Base-by-base conservation (phyloP, 2,329 filamentous ascomycete species). In the Trichophyton simii region DNA sequence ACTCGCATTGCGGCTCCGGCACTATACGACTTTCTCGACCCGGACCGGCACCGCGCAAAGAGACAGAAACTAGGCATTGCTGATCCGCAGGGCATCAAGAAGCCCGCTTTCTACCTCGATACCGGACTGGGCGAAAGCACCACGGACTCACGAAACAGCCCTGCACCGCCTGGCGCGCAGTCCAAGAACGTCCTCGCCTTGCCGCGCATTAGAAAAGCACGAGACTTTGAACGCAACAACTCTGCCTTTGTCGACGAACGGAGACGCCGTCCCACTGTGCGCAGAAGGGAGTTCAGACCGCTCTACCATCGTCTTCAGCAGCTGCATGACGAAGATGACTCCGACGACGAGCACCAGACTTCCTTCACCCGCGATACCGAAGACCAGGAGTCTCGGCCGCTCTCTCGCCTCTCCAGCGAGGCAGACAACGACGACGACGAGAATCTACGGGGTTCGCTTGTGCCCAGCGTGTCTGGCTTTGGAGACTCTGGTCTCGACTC, bases 1-100 rank as follows among this genome's bases (percentile, higher is more conserved):
- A 88, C 87, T 52, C 88, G 92, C 68, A 85, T 97, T 57, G 91
- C 89, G 7, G 88, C 87, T 5, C 90, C 91, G 2, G 82, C 85
- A 50, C 79, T 99, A 42, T 87, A 89, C 66, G 83, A 90, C 48
- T 91, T 87, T 69, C 82, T 99, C 62, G 87, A 96, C 66, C 91
- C 94, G 3, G 82, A 82, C 60, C 88, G 90, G 62, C 91, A 96
- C 73, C 79, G 80, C 1, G 82, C 85, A n/a, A 95, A 89, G 73
- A 82, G 92, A 63, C 83, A 87, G 64, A 89, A 86, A 71, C 78
- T 95, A 18, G 89, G 91, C 60, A 84, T 96, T 61, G 79, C 85
- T 46, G 87, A 88, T 66, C 83, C 86, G 0, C 81, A 84, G 68
- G 83, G 84, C 65, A 75, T 80, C 68, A 80, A 82, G 75, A 74